Conservation (phyloP, 768 basidiomycete genomes). For the Phanerodontia chrysosporium region DNA sequence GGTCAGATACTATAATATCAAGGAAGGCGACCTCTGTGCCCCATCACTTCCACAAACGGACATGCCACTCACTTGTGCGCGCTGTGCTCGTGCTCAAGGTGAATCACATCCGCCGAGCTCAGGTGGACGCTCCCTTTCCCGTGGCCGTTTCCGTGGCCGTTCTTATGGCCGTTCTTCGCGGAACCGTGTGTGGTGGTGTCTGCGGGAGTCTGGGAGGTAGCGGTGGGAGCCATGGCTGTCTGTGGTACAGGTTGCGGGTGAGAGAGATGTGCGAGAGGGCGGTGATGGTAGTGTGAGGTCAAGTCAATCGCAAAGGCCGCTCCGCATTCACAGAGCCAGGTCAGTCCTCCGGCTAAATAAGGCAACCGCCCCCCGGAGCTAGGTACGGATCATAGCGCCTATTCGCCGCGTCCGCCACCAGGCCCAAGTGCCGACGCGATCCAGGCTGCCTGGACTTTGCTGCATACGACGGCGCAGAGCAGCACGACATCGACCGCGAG, state of each 20-base stretch:
- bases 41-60: neutral
- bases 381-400: constrained; percentile 9
- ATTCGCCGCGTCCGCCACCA: neutral
- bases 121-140: constrained; percentile 26
- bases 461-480: neutral
- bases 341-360: neutral
- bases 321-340: constrained; percentile 4
- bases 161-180: constrained; percentile 2
- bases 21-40: constrained; percentile 1
- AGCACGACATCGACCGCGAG: neutral
- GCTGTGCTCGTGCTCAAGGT: constrained; percentile 74
- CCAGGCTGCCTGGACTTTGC: neutral
- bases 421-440: too few species aligned
- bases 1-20: constrained; percentile 3
- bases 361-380: neutral
- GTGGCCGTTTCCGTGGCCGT: constrained; percentile 13
- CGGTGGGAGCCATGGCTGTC: constrained; percentile 13
- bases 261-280: neutral
- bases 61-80: constrained; percentile 78
- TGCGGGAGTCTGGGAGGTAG: neutral
- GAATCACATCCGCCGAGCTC: constrained; percentile 68
- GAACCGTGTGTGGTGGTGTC: constrained; percentile 4
- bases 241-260: neutral
- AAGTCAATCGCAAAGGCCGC: neutral
- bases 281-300: constrained; percentile 6